Conservation (phyloP, 129 eudicot species). For the Apium graveolens region DNA sequence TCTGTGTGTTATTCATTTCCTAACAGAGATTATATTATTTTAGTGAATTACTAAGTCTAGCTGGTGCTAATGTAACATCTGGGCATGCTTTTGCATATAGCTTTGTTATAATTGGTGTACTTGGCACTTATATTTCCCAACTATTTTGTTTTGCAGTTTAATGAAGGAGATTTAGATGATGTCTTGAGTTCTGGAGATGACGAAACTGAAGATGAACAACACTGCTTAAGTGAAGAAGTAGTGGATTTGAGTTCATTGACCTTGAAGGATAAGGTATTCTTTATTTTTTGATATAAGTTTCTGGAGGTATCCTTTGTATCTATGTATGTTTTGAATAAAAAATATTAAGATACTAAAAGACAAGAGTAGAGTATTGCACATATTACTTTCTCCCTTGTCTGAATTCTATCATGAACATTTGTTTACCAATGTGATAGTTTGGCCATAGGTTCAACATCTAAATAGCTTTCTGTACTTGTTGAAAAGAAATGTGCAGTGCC, state of each 20-base stretch:
- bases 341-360: neutral
- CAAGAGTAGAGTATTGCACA: neutral
- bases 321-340: neutral
- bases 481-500: neutral
- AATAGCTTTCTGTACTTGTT: neutral
- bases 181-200: slow-evolving; percentile 25
- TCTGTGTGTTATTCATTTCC: too few relatives aligned
- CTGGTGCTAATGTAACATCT: neutral
- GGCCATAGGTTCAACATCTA: neutral
- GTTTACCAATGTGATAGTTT: neutral
- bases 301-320: neutral
- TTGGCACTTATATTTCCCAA: neutral
- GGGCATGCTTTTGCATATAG: neutral
- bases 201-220: slow-evolving; percentile 30
- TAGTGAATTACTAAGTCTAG: neutral
- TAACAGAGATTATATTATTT: neutral
- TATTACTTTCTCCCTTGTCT: neutral
- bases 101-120: neutral
- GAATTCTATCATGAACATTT: neutral
- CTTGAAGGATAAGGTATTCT: slow-evolving; percentile 49
- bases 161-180: slow-evolving; percentile 34
- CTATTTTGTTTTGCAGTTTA: slow-evolving; percentile 35
- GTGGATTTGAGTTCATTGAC: slow-evolving; percentile 40
- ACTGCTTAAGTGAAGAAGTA: slow-evolving; percentile 22
- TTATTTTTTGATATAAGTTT: neutral